These are phyloP conservation scores for Wilcoxina mikolae DNA, from an alignment of 495 filamentous ascomycete species.

Conservation along the genomic window DNA sequence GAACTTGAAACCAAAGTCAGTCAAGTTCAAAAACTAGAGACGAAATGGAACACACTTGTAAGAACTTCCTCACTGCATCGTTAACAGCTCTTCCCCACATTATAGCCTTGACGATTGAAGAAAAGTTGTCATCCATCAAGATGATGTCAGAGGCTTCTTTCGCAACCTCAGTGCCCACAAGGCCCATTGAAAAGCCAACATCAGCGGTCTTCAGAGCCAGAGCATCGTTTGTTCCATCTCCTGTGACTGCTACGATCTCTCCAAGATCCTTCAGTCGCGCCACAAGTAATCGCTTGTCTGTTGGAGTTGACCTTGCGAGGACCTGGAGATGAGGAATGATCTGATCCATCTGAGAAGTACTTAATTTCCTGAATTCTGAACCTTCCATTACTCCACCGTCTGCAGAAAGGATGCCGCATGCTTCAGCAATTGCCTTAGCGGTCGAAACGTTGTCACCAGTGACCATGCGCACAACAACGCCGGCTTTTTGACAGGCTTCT, in stretches of 20 bases:
- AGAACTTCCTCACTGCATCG: conserved; percentile 80
- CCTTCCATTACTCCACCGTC: conserved; percentile 75
- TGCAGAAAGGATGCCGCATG: conserved; percentile 65
- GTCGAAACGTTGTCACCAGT: conserved; percentile 78
- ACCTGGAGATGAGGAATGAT: conserved; percentile 66
- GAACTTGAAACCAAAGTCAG: conserved; percentile 43
- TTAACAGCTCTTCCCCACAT: conserved; percentile 82
- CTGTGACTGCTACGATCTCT: conserved; percentile 85
- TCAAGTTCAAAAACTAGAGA: not conserved
- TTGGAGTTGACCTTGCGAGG: conserved; percentile 68
- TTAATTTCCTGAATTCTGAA: conserved; percentile 58
- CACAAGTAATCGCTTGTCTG: conserved; percentile 72
- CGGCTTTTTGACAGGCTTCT: conserved; percentile 55
- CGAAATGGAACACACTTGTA: conserved; percentile 41
- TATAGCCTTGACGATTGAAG: conserved; percentile 76
- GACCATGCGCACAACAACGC: conserved; percentile 80
- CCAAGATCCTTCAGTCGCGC: conserved; percentile 65
- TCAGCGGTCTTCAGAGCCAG: conserved; percentile 76
- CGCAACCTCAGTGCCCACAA: conserved; percentile 78
- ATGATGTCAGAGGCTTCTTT: conserved; percentile 88
- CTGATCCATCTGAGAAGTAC: conserved; percentile 47
- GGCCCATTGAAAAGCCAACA: conserved; percentile 86
- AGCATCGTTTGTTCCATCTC: conserved; percentile 85
- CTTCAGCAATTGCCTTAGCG: conserved; percentile 68
- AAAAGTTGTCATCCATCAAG: conserved; percentile 85